These are phyloP conservation scores for Rhizopogon rudus DNA, from an alignment of 768 basidiomycete genomes.

Conservation along the genomic window DNA sequence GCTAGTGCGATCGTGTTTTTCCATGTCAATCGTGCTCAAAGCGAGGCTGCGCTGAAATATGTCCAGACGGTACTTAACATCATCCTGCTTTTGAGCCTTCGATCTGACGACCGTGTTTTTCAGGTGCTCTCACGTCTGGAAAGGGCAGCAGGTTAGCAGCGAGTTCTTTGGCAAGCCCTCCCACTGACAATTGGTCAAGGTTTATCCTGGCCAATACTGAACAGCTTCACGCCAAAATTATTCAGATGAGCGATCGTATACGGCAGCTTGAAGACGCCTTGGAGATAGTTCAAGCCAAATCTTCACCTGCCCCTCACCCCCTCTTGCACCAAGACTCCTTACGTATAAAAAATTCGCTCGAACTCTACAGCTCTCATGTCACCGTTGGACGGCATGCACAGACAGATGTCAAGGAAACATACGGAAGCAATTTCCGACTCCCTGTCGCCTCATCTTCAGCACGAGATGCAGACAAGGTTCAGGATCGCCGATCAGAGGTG, in stretches of 20 bases:
- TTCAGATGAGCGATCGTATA: constrained; percentile 57
- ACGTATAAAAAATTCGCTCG: constrained; percentile 63
- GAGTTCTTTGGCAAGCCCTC: background rate
- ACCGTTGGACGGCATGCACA: constrained; percentile 9
- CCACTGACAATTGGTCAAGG: constrained; percentile 27
- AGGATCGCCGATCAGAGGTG: constrained; percentile 23
- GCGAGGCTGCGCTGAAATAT: constrained; percentile 58
- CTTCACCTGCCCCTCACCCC: constrained; percentile 43
- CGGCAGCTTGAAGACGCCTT: constrained; percentile 61
- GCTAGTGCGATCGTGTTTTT: constrained; percentile 58
- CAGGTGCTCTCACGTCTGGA: constrained; percentile 58
- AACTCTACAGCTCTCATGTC: constrained; percentile 43
- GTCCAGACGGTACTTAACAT: constrained; percentile 45
- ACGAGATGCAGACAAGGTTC: constrained; percentile 5
- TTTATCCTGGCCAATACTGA: constrained; percentile 68
- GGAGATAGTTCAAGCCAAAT: constrained; percentile 36
- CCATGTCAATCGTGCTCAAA: constrained; percentile 67
- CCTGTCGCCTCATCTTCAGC: background rate
- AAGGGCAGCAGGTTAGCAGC: constrained; percentile 53
- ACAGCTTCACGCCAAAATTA: constrained; percentile 60
- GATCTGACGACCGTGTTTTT: constrained; percentile 4
- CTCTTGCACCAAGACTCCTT: constrained; percentile 55
- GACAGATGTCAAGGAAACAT: constrained; percentile 4
- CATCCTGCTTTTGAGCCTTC: background rate
- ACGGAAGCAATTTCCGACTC: constrained; percentile 11